These are phyloP conservation scores for Neocallimastix lanati DNA, from an alignment of 192 early-diverging fungal genomes.

Conservation along the genomic window DNA sequence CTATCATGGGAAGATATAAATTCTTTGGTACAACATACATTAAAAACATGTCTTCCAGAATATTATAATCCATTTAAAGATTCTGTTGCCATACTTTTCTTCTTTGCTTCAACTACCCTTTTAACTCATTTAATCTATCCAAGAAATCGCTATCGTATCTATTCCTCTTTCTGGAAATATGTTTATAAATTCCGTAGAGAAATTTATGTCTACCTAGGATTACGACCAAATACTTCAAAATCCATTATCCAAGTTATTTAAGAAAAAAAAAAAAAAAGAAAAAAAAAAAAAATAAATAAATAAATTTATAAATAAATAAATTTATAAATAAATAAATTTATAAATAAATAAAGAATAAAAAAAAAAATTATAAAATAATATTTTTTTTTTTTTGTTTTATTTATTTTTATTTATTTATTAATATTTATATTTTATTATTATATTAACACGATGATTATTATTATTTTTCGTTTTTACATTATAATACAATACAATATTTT, in stretches of 20 bases:
- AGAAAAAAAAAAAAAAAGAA: background rate
- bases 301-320: too few relatives aligned
- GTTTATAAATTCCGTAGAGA: background rate
- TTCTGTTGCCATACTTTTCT: background rate
- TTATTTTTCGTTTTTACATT: too few relatives aligned
- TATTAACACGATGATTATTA: too few relatives aligned
- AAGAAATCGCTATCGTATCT: background rate
- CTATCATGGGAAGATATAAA: background rate
- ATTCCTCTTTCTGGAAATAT: background rate
- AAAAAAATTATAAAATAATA: too few relatives aligned
- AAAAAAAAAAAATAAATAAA: too few relatives aligned
- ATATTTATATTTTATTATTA: too few relatives aligned
- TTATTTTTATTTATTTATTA: too few relatives aligned
- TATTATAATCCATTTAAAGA: background rate
- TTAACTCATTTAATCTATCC: background rate
- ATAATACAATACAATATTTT: too few relatives aligned
- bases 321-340: too few relatives aligned
- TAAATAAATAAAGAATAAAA: too few relatives aligned
- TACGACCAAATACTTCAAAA: background rate
- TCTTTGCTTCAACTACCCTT: background rate
- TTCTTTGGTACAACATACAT: background rate
- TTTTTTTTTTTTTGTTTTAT: too few relatives aligned
- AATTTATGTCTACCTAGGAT: background rate
- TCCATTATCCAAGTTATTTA: background rate
- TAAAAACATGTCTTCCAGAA: background rate